phyloP scores from a whole-genome alignment of 1,139 yeast genomes.

The Pichia norvegensis region DNA sequence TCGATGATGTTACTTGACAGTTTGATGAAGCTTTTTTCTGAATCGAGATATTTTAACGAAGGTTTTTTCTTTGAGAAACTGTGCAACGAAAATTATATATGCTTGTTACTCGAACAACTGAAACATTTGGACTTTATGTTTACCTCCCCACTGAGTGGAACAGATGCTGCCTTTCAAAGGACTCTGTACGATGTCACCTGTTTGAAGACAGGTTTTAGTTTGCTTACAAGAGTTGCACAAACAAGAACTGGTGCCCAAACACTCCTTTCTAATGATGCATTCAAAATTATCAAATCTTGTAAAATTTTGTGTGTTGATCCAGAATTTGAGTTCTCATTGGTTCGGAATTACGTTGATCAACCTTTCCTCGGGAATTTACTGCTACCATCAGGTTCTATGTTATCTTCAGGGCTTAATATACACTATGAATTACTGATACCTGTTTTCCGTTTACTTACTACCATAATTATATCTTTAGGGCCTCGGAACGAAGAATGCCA shows the following conservation, averaged over 20 bases:
- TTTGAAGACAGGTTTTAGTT: slow-evolving; percentile 61
- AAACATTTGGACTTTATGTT: slow-evolving; percentile 59
- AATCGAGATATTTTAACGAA: slow-evolving; percentile 32
- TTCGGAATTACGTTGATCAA: not conserved
- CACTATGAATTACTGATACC: slow-evolving; percentile 66
- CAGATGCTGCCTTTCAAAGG: slow-evolving; percentile 41
- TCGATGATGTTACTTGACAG: slow-evolving; percentile 69
- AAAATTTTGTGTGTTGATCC: slow-evolving; percentile 63
- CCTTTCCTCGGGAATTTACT: not conserved
- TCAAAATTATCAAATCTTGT: slow-evolving; percentile 52
- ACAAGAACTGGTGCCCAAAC: slow-evolving; percentile 71
- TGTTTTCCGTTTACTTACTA: slow-evolving; percentile 62
- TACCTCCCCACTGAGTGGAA: slow-evolving; percentile 24
- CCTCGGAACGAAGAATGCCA: slow-evolving; percentile 65
- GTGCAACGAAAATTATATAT: slow-evolving; percentile 57
- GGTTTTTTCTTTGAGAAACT: slow-evolving; percentile 54
- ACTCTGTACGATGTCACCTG: slow-evolving; percentile 67
- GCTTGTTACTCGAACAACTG: slow-evolving; percentile 57
- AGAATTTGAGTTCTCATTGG: slow-evolving; percentile 48
- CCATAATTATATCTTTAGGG: slow-evolving; percentile 69
- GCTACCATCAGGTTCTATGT: not conserved
- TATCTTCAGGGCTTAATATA: slow-evolving; percentile 33
- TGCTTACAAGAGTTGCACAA: slow-evolving; percentile 68
- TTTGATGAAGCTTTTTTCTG: slow-evolving; percentile 50
- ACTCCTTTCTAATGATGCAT: slow-evolving; percentile 64